A percentile compares a stretch with the other conserved stretches of the same genome.
These are phyloP conservation scores for Clonostachys sp. DNA, from an alignment of 2,329 filamentous ascomycete species.

Conservation along the genomic window DNA sequence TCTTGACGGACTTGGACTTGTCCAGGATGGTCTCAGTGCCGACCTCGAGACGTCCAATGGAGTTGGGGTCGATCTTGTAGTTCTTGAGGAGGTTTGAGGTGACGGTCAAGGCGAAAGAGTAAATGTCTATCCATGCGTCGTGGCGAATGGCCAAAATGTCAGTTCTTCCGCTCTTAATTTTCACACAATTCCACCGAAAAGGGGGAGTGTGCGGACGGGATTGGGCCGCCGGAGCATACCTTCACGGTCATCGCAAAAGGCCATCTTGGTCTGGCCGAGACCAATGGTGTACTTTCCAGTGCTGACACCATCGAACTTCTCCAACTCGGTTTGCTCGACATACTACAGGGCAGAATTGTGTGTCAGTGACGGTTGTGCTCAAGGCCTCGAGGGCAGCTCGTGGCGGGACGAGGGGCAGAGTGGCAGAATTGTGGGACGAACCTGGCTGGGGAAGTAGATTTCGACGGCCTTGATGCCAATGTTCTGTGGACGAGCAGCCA, in stretches of 20 bases:
- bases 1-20: conserved; percentile 90
- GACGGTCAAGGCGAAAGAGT: conserved; percentile 77
- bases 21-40: conserved; percentile 82
- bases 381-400: conserved; percentile 11
- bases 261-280: conserved; percentile 87
- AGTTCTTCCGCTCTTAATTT: background rate
- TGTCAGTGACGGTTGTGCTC: conserved; percentile 8
- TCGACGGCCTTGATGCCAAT: conserved; percentile 93
- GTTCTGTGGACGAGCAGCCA: conserved; percentile 77
- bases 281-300: conserved; percentile 87
- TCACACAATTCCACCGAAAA: background rate
- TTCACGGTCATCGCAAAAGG: conserved; percentile 86
- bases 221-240: conserved; percentile 44
- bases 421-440: conserved; percentile 34
- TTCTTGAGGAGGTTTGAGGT: conserved; percentile 75
- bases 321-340: conserved; percentile 77
- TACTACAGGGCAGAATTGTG: conserved; percentile 47
- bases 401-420: background rate
- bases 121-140: conserved; percentile 63
- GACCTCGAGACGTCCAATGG: conserved; percentile 77
- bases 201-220: conserved; percentile 2
- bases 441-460: conserved; percentile 83
- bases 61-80: conserved; percentile 76
- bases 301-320: conserved; percentile 81
- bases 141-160: background rate